phyloP scores from a whole-genome alignment of 83 land plant species.

The Diphasiastrum complanatum region DNA sequence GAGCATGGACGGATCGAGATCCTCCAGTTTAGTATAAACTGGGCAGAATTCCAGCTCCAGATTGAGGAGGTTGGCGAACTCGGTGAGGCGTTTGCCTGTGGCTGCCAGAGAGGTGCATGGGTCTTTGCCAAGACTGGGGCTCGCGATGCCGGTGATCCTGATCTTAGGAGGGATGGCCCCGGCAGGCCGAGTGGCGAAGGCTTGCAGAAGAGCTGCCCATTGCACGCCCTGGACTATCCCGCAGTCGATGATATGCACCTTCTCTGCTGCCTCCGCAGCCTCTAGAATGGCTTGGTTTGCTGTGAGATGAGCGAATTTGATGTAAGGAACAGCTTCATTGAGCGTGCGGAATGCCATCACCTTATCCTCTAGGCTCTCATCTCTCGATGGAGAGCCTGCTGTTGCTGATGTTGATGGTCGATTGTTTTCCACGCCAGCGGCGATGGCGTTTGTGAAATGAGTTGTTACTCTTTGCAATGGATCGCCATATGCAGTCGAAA shows the following conservation, averaged over 20 bases:
- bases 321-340: not conserved
- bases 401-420: too few relatives aligned
- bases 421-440: not conserved
- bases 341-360: not conserved
- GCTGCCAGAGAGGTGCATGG: not conserved
- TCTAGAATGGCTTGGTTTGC: not conserved
- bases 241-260: not conserved
- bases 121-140: not conserved
- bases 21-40: not conserved
- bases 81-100: not conserved
- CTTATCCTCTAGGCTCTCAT: not conserved
- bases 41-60: conserved; percentile 1
- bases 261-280: not conserved
- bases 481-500: not conserved
- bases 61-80: not conserved
- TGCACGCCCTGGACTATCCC: not conserved
- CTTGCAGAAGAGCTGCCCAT: not conserved
- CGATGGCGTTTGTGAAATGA: not conserved
- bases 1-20: not conserved
- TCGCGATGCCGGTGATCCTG: not conserved
- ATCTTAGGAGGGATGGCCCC: not conserved
- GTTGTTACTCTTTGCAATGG: not conserved
- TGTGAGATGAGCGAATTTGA: not conserved
- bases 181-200: not conserved
- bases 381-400: not conserved